phyloP scores from a whole-genome alignment of 1,284 basidiomycete genomes.

The Irpex lacteus region DNA sequence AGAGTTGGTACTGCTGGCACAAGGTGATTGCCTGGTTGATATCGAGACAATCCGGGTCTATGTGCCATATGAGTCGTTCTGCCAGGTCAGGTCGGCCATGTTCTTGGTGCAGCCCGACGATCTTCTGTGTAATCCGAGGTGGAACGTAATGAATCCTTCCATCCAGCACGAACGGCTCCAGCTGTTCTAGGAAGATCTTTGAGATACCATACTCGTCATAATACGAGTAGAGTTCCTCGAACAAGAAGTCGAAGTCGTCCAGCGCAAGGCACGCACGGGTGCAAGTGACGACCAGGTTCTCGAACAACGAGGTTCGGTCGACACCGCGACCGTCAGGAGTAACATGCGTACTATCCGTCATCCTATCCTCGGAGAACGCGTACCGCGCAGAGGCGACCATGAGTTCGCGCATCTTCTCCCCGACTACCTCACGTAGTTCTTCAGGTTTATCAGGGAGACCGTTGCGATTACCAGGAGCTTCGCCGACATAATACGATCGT shows the following conservation, averaged over 20 bases:
- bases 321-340: slow-evolving; percentile 86
- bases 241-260: slow-evolving; percentile 81
- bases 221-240: slow-evolving; percentile 89
- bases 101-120: slow-evolving; percentile 79
- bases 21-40: slow-evolving; percentile 90
- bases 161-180: slow-evolving; percentile 84
- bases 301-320: slow-evolving; percentile 88
- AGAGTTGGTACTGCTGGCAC: slow-evolving; percentile 81
- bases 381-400: slow-evolving; percentile 88
- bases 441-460: slow-evolving; percentile 73
- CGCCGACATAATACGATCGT: slow-evolving; percentile 81
- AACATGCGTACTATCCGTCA: slow-evolving; percentile 85
- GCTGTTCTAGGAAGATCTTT: slow-evolving; percentile 81
- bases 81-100: slow-evolving; percentile 72
- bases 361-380: slow-evolving; percentile 92
- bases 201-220: slow-evolving; percentile 87
- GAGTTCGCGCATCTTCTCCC: slow-evolving; percentile 76
- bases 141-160: slow-evolving; percentile 75
- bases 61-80: slow-evolving; percentile 94
- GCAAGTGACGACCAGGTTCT: slow-evolving; percentile 82
- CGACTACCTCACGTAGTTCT: slow-evolving; percentile 66
- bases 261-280: slow-evolving; percentile 83
- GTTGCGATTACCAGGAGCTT: slow-evolving; percentile 84
- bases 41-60: slow-evolving; percentile 89
- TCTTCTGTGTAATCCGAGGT: slow-evolving; percentile 82